These are phyloP conservation scores for Thelonectria blattea DNA, from an alignment of 2,329 filamentous ascomycete species.

Conservation along the genomic window DNA sequence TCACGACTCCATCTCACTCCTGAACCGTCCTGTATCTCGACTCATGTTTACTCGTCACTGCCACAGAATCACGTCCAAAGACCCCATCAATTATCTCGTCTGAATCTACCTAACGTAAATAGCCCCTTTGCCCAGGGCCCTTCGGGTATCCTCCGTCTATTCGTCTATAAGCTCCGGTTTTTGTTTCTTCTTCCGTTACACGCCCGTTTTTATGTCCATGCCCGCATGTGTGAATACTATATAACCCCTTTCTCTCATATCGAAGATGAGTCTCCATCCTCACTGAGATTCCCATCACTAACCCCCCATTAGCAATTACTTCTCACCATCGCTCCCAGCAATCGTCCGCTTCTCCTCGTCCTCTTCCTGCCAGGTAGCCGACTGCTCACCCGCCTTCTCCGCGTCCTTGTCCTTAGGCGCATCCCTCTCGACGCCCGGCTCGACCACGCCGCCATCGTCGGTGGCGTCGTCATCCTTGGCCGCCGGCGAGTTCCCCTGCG, in stretches of 20 bases:
- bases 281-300: neutral
- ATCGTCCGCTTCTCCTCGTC: conserved; percentile 12
- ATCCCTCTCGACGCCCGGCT: conserved; percentile 16
- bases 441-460: conserved; percentile 17
- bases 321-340: conserved; percentile 7
- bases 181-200: too few species aligned
- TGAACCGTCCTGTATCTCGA: too few species aligned
- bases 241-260: too few species aligned
- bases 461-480: conserved; percentile 15
- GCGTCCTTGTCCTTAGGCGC: neutral
- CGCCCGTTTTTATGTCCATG: too few species aligned
- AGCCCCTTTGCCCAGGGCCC: neutral
- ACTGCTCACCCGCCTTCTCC: conserved; percentile 1
- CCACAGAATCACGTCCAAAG: too few species aligned
- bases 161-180: neutral
- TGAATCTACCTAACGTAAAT: too few species aligned
- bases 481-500: conserved; percentile 24
- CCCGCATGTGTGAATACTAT: too few species aligned
- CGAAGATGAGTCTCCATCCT: neutral
- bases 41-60: too few species aligned
- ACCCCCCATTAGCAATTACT: neutral
- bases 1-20: too few species aligned
- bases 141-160: neutral
- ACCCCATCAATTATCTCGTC: too few species aligned
- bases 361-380: conserved; percentile 1